Percentiles rank a stretch among this genome's conserved stretches.
Evolutionary conservation across 352 stramenopile genomes (phyloP).

Genomic region (Pythium monospermum): DNA sequence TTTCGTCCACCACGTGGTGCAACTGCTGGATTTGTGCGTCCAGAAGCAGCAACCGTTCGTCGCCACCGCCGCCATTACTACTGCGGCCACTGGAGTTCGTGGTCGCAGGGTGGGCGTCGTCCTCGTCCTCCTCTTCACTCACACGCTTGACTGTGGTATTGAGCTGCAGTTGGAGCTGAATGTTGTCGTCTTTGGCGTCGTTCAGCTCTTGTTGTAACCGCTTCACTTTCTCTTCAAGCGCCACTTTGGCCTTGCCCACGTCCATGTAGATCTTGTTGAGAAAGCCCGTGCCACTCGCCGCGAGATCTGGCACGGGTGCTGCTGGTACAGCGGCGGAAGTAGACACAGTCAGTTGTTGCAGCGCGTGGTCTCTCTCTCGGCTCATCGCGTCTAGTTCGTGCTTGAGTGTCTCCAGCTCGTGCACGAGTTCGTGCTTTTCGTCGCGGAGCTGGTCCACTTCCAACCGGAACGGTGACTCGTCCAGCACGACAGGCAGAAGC

Average conservation of each 20-base stretch:
- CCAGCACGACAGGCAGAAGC: conserved; percentile 21
- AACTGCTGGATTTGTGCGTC: conserved; percentile 23
- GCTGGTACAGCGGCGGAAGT: conserved; percentile 4
- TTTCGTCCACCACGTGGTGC: conserved; percentile 16
- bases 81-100: neutral
- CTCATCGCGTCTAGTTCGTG: conserved; percentile 25
- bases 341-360: neutral
- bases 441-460: conserved; percentile 42
- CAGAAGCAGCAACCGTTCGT: conserved; percentile 22
- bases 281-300: conserved; percentile 30
- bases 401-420: conserved; percentile 35
- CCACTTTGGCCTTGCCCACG: conserved; percentile 71
- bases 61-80: conserved; percentile 4
- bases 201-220: conserved; percentile 43
- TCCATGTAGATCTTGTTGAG: conserved; percentile 80
- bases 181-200: conserved; percentile 47
- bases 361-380: too few relatives aligned
- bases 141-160: conserved; percentile 12
- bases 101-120: conserved; percentile 2
- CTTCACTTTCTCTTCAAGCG: conserved; percentile 65
- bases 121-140: conserved; percentile 11
- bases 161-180: conserved; percentile 33
- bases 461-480: conserved; percentile 18
- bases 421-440: conserved; percentile 28
- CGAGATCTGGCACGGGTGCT: conserved; percentile 20